Evolutionary conservation across 768 basidiomycete genomes (phyloP), one percentile per base, ranked within the genome.

Genomic region (Chalciporus pseudorubinellus): DNA sequence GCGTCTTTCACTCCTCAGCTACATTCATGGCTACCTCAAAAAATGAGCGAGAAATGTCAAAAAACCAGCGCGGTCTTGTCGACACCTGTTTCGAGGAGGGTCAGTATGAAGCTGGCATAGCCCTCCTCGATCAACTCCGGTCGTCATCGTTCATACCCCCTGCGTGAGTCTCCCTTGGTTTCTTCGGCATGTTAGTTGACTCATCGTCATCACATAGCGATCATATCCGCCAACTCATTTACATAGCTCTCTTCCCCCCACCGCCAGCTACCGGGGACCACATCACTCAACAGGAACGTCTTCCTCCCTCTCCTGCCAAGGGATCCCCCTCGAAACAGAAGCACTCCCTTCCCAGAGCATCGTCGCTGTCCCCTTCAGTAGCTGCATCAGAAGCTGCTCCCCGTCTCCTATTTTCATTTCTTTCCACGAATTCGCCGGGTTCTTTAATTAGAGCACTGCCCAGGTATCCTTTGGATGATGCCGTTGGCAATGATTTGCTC

Each of bases 31-130:
- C 33, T n/a, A 13, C 49, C 45, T 16, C 49, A 20, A 58, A 33
- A 26, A 46, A 55, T 45, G 77, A 79, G 51, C 67, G 67, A 10
- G 78, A 79, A 46, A 75, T 82, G 73, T 71, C 67, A 50, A 61
- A 65, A 13, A 64, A 79, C 59, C 78, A 80, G 58, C 73, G 77
- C 31, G 76, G 74, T 29, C 69, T 87, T 4, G 84, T 89, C 18
- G 86, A 90, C 61, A 82, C 77, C 47, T 84, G 84, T 52, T 80
- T 90, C 18, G 89, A 91, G 59, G 89, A 91, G 64, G 81, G 83
- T 16, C 85, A 89, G 51, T 88, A 86, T 56, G 83, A 87, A 58
- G 74, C 80, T 6, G 89, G 82, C 7, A 83, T 89, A 24, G 70
- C 74, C 13, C 68, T 80, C 22, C 76, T 91, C 1, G 80, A 81